Evolutionary conservation across 2,329 filamentous ascomycete species (phyloP).

Genomic region (Zalaria sp.): DNA sequence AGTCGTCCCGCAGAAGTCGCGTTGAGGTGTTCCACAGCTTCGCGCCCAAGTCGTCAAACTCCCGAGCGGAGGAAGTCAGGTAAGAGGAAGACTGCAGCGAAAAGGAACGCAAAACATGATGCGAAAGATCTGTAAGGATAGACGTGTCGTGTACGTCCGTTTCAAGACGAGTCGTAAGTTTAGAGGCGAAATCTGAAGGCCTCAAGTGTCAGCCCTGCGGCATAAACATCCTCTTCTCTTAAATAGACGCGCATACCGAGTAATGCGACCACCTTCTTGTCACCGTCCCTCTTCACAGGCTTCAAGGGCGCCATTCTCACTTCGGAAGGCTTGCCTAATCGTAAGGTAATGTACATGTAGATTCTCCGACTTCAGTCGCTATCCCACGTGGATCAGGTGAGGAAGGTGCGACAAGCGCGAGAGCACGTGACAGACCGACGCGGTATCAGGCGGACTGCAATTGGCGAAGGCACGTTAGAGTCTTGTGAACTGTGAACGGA

Average conservation of each 20-base stretch:
- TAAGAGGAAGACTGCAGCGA: constrained; percentile 3
- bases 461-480: too few relatives aligned
- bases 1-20: constrained; percentile 22
- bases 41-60: constrained; percentile 43
- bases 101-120: constrained; percentile 6
- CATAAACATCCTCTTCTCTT: background rate
- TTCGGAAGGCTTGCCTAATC: too few relatives aligned
- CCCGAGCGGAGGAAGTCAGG: constrained; percentile 22
- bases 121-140: background rate
- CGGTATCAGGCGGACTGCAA: too few relatives aligned
- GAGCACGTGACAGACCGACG: too few relatives aligned
- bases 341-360: too few relatives aligned
- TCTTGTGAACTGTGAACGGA: too few relatives aligned
- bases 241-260: background rate
- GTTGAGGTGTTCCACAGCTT: constrained; percentile 55
- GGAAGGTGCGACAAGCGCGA: too few relatives aligned
- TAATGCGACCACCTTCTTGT: constrained; percentile 1
- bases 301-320: background rate
- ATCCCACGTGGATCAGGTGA: too few relatives aligned
- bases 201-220: background rate
- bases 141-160: background rate
- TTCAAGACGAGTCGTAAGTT: constrained; percentile 1
- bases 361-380: too few relatives aligned
- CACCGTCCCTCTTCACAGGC: background rate
- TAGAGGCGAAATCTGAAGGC: constrained; percentile 1